Evolutionary conservation across 768 basidiomycete species (phyloP).

Genomic region (Brasilioporus rufonigricans): DNA sequence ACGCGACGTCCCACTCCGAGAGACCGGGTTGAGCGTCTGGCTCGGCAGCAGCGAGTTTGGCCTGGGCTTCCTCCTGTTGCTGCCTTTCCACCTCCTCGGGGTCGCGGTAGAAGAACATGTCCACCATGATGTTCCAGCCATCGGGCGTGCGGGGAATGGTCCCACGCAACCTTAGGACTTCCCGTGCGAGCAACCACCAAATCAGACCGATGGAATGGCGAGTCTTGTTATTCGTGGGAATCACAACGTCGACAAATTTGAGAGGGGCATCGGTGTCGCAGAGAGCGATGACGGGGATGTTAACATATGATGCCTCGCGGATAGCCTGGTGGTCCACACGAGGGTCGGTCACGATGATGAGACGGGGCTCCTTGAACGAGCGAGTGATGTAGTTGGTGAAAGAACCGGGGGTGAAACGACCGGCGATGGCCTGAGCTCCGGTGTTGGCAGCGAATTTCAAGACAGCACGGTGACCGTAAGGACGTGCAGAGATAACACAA

Average conservation of each 20-base stretch:
- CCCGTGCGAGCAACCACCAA: conserved; percentile 97
- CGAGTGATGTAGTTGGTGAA: conserved; percentile 99
- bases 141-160: conserved; percentile 88
- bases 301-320: conserved; percentile 99
- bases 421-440: conserved; percentile 97
- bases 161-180: conserved; percentile 94
- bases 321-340: conserved; percentile 99
- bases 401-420: conserved; percentile 97
- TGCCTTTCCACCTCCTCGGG: conserved; percentile 99
- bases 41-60: conserved; percentile 65
- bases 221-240: conserved; percentile 99
- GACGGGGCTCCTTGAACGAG: conserved; percentile 99
- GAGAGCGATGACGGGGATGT: conserved; percentile 99
- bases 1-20: conserved; percentile 73
- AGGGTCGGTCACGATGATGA: conserved; percentile 98
- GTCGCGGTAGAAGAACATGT: conserved; percentile 99
- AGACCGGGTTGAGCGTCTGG: conserved; percentile 51
- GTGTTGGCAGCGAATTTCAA: conserved; percentile 98
- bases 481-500: conserved; percentile 96
- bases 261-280: conserved; percentile 98
- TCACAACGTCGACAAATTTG: conserved; percentile 96
- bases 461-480: conserved; percentile 99
- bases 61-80: conserved; percentile 89
- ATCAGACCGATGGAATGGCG: conserved; percentile 95
- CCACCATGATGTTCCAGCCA: conserved; percentile 98